Percentiles rank a stretch among this genome's conserved stretches.
phyloP scores from a whole-genome alignment of 345 rosid genomes.

The Populus davidiana region DNA sequence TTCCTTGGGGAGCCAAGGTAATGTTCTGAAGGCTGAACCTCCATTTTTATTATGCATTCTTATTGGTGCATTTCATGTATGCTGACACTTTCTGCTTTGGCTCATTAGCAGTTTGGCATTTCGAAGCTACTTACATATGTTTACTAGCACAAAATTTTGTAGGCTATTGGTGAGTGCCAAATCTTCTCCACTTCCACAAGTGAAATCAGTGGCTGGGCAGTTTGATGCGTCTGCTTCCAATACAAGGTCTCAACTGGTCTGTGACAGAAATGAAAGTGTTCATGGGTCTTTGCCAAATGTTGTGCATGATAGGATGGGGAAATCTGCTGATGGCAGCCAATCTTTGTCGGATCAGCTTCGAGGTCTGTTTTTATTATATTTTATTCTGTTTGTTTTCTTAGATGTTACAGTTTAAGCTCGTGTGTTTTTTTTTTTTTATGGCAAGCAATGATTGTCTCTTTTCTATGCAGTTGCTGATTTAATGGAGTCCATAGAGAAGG shows the following conservation, averaged over 20 bases:
- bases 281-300: constrained; percentile 14
- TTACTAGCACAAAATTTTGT: constrained; percentile 26
- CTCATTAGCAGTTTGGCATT: neutral
- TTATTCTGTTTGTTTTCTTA: neutral
- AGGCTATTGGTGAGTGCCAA: constrained; percentile 39
- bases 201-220: constrained; percentile 25
- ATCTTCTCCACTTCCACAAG: constrained; percentile 16
- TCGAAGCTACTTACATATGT: constrained; percentile 15
- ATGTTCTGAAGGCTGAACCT: constrained; percentile 5
- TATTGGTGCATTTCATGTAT: constrained; percentile 3
- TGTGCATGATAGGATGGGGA: constrained; percentile 29
- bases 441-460: constrained; percentile 20
- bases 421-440: neutral
- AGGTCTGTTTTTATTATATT: constrained; percentile 31
- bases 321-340: constrained; percentile 32
- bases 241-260: constrained; percentile 32
- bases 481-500: constrained; percentile 65
- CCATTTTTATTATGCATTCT: neutral
- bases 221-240: constrained; percentile 32
- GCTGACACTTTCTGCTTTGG: neutral
- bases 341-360: constrained; percentile 36
- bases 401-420: neutral
- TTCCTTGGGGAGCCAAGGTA: constrained; percentile 64
- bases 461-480: constrained; percentile 47
- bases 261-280: constrained; percentile 16